Percentiles rank a stretch among this genome's conserved stretches.
Evolutionary conservation across 495 filamentous ascomycete species (phyloP).

Genomic region (Aspergillus incahuasiensis): DNA sequence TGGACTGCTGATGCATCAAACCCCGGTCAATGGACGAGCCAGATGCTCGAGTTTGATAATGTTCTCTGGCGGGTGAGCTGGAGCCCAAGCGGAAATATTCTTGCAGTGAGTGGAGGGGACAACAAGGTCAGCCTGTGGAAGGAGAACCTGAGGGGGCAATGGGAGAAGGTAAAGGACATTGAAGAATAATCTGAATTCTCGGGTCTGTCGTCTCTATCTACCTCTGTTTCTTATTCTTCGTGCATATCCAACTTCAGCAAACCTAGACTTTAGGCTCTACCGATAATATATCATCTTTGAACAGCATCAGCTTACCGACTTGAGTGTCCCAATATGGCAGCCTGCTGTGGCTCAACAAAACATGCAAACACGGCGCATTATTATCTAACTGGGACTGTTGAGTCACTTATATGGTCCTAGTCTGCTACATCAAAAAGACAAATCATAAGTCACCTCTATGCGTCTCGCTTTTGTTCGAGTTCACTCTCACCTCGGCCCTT

Average conservation of each 20-base stretch:
- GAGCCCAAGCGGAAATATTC: constrained; percentile 95
- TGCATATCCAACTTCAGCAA: constrained; percentile 1
- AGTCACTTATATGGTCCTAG: no score
- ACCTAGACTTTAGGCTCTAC: not conserved
- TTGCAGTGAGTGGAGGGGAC: constrained; percentile 89
- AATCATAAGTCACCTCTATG: no score
- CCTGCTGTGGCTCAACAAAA: no score
- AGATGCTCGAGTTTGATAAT: constrained; percentile 77
- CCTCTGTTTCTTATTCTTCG: not conserved
- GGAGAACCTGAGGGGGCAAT: constrained; percentile 61
- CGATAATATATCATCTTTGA: not conserved
- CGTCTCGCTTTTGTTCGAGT: no score
- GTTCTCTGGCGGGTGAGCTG: constrained; percentile 96
- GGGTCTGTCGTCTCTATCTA: constrained; percentile 14
- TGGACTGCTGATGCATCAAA: constrained; percentile 74
- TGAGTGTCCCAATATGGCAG: not conserved
- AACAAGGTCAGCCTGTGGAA: constrained; percentile 82
- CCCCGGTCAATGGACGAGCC: constrained; percentile 70
- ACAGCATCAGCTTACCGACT: not conserved
- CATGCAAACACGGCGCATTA: no score
- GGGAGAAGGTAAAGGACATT: constrained; percentile 95
- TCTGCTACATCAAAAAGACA: no score
- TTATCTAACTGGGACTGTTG: no score
- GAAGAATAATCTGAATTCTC: constrained; percentile 62
- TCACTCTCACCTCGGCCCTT: no score